Evolutionary conservation across 495 filamentous ascomycete genomes (phyloP).

Genomic region (Wilcoxina mikolae): DNA sequence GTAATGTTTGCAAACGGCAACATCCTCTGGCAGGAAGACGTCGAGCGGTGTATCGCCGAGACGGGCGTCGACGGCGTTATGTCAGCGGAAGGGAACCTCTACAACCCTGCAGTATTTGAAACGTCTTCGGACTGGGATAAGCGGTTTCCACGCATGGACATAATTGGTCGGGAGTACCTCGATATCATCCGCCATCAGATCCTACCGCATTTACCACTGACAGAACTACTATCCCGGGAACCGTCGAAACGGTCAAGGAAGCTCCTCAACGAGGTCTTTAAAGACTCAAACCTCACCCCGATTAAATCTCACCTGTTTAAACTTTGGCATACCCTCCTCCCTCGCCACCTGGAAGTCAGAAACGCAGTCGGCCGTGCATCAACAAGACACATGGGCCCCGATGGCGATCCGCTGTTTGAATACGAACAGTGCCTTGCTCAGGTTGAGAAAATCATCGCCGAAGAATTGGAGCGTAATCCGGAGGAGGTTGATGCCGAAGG

Average conservation of each 20-base stretch:
- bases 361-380: slow-evolving; percentile 49
- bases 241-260: slow-evolving; percentile 29
- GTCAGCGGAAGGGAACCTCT: slow-evolving; percentile 87
- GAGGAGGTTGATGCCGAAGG: slow-evolving; percentile 37
- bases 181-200: slow-evolving; percentile 73
- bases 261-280: slow-evolving; percentile 32
- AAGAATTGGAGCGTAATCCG: slow-evolving; percentile 49
- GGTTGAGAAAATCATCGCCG: slow-evolving; percentile 53
- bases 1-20: slow-evolving; percentile 97
- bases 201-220: slow-evolving; percentile 45
- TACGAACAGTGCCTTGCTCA: slow-evolving; percentile 57
- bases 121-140: slow-evolving; percentile 76
- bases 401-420: slow-evolving; percentile 32
- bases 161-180: slow-evolving; percentile 70
- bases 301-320: slow-evolving; percentile 93
- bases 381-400: slow-evolving; percentile 44
- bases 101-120: slow-evolving; percentile 79
- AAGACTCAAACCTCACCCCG: slow-evolving; percentile 57
- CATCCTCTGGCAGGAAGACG: slow-evolving; percentile 65
- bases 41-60: slow-evolving; percentile 61
- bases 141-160: slow-evolving; percentile 81
- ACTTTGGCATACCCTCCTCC: slow-evolving; percentile 66
- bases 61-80: slow-evolving; percentile 90
- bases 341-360: slow-evolving; percentile 61
- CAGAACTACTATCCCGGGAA: slow-evolving; percentile 30